A percentile compares a stretch with the other conserved stretches of the same genome.
Evolutionary conservation across 2,329 filamentous ascomycete genomes (phyloP).

Genomic region (Alternaria gaisen): DNA sequence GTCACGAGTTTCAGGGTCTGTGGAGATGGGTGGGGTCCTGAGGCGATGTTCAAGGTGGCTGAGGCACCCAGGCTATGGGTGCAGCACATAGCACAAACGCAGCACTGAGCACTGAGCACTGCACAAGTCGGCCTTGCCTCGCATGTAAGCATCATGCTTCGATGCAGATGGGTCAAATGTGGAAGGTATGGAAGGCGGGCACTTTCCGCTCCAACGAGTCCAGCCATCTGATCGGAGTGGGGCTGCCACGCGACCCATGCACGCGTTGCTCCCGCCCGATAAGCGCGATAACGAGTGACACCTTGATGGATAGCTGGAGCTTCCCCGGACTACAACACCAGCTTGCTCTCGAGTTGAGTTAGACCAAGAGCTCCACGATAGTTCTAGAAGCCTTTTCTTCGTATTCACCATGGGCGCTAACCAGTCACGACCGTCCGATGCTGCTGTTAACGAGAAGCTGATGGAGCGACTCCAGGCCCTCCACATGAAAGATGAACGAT

Average conservation of each 20-base stretch:
- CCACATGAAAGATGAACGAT: constrained; percentile 54
- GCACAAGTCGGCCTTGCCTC: neutral
- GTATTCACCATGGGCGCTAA: constrained; percentile 43
- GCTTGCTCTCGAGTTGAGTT: neutral
- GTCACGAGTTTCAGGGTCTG: constrained; percentile 9
- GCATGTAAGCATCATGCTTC: neutral
- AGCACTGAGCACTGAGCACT: neutral
- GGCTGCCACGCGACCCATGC: constrained; percentile 28
- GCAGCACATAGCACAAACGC: neutral
- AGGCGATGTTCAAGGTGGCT: neutral
- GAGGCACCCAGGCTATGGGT: neutral
- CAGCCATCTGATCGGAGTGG: constrained; percentile 19
- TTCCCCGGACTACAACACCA: constrained; percentile 12
- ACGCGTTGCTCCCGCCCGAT: constrained; percentile 25
- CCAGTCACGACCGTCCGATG: constrained; percentile 47
- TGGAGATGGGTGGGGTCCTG: neutral
- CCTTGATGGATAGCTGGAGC: constrained; percentile 21
- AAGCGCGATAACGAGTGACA: constrained; percentile 29
- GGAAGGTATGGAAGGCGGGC: constrained; percentile 9
- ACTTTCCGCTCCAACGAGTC: neutral
- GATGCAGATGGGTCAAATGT: neutral
- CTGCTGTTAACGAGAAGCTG: constrained; percentile 51
- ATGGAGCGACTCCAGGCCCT: constrained; percentile 55
- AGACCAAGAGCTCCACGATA: constrained; percentile 2
- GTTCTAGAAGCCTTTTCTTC: neutral